phyloP scores from a whole-genome alignment of 768 basidiomycete genomes.

The Tricholoma sp. region DNA sequence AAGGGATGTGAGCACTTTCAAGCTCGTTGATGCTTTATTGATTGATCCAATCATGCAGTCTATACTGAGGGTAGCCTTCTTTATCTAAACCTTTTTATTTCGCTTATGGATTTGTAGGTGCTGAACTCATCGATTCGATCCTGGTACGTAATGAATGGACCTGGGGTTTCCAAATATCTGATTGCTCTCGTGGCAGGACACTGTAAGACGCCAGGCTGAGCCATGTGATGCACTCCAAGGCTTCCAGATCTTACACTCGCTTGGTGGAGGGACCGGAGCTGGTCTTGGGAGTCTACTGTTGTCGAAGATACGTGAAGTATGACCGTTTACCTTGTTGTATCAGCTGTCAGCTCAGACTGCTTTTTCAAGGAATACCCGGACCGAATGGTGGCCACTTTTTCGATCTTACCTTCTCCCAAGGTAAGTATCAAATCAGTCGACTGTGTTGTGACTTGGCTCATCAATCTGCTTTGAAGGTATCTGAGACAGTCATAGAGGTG shows the following conservation, averaged over 20 bases:
- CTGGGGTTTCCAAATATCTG: background rate
- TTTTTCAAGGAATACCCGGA: constrained; percentile 44
- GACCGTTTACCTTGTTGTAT: constrained; percentile 21
- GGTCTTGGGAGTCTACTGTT: constrained; percentile 80
- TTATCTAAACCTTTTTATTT: background rate
- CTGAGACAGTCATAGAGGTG: constrained; percentile 61
- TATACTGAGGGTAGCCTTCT: constrained; percentile 75
- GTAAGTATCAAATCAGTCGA: constrained; percentile 13
- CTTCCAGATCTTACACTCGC: constrained; percentile 83
- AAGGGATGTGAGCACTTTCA: constrained; percentile 75
- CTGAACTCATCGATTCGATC: constrained; percentile 86
- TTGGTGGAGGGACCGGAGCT: constrained; percentile 89
- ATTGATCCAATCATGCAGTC: constrained; percentile 33
- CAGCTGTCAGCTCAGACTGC: constrained; percentile 10
- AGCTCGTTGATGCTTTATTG: constrained; percentile 1
- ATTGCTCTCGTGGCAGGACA: constrained; percentile 41
- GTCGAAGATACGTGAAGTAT: constrained; percentile 75
- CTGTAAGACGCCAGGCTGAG: constrained; percentile 78
- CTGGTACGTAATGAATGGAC: constrained; percentile 35
- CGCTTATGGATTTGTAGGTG: constrained; percentile 43
- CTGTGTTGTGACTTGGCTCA: background rate
- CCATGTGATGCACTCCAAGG: constrained; percentile 85
- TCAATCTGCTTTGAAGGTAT: constrained; percentile 28
- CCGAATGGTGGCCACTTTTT: constrained; percentile 52
- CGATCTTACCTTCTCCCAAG: constrained; percentile 50